Evolutionary conservation across 768 basidiomycete species (phyloP), one percentile per base, ranked within the genome.

Genomic region (Mycena galopus): DNA sequence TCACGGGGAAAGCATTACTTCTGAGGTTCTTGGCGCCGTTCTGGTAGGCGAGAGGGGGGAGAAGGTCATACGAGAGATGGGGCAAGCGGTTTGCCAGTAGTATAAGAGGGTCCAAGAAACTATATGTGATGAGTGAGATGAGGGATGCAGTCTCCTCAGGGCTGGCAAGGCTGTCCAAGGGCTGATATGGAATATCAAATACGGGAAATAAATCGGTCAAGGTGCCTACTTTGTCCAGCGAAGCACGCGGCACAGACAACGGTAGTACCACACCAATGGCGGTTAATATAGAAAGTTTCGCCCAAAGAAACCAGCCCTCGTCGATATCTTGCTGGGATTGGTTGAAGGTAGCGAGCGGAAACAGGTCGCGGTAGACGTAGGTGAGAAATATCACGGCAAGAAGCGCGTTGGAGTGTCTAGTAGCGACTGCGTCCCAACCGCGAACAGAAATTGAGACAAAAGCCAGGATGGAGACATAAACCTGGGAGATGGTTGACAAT

Each of bases 311-410:
- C 61, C 67, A 64, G 35, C 67, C 72, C 25, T 73, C 72, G 12
- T 32, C 10, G 16, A 50, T 35, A 65, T 73, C 72, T n/a, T 2
- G 56, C 35, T 53, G 67, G 29, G 42, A 39, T 29, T 29, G 19
- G 50, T 25, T 25, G 32, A 57, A 69, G 25, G 72, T 69, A 16
- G 67, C 72, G 16, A 73, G 63, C 27, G 72, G 72, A 42, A 56
- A 73, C 29, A 73, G 23, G 63, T 73, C 63, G 42, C 72, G 72
- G 62, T 73, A 69, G 8, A 65, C 17, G 29, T 68, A 73, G 11
- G 61, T 63, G 17, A 25, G 17, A 23, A 57, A 69, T 58, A 33
- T 61, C 8, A 47, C 57, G 17, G 14, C 19, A 14, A 73, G 63
- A 3, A 73, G 19, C 10, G 39, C 21, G 25, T 68, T 60, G 23